phyloP scores from a whole-genome alignment of 768 basidiomycete genomes.

The Hericium coralloides region DNA sequence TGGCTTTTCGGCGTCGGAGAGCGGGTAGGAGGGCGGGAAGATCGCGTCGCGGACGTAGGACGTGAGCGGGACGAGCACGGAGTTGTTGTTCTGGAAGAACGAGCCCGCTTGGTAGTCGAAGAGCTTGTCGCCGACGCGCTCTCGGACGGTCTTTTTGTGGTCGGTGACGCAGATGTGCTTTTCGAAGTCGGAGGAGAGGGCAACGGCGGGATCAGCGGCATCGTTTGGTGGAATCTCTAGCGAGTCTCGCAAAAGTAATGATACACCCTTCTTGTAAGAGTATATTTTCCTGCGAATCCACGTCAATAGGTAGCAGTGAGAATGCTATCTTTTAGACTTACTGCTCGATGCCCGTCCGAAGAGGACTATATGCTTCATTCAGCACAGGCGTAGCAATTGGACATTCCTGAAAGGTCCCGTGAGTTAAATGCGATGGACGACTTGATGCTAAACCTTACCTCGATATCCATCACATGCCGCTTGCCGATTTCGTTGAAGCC shows the following conservation, averaged over 20 bases:
- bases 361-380: slow-evolving; percentile 52
- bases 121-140: slow-evolving; percentile 68
- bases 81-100: slow-evolving; percentile 99
- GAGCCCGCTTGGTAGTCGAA: slow-evolving; percentile 85
- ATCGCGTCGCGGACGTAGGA: slow-evolving; percentile 74
- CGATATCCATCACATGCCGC: slow-evolving; percentile 79
- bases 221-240: slow-evolving; percentile 25
- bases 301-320: no score
- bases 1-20: slow-evolving; percentile 21
- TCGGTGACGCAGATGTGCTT: slow-evolving; percentile 77
- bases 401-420: slow-evolving; percentile 57
- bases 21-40: slow-evolving; percentile 26
- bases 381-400: slow-evolving; percentile 81
- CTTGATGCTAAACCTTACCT: slow-evolving; percentile 39
- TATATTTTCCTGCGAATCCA: slow-evolving; percentile 51
- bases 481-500: slow-evolving; percentile 82
- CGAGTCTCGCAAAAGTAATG: slow-evolving; percentile 86
- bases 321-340: slow-evolving; percentile 23
- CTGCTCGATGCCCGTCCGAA: slow-evolving; percentile 63
- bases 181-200: slow-evolving; percentile 31
- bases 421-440: background rate
- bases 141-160: slow-evolving; percentile 73
- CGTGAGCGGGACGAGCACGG: slow-evolving; percentile 79
- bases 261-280: slow-evolving; percentile 80
- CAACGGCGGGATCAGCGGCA: slow-evolving; percentile 24